Conservation (phyloP, 305 asterid genomes). For the Withania somnifera region DNA sequence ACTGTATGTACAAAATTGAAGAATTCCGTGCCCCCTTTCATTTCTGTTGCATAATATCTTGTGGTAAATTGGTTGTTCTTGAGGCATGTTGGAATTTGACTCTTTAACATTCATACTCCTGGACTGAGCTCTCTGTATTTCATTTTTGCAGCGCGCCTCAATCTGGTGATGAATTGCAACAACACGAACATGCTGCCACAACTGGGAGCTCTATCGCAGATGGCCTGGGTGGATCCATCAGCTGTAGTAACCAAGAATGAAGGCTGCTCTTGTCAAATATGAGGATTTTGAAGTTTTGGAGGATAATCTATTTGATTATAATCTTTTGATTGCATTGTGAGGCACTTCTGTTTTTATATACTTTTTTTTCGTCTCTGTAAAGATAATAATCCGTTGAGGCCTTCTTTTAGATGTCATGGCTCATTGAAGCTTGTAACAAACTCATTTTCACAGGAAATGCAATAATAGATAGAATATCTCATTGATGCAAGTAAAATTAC, state of each 20-base stretch:
- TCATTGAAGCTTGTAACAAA: not conserved
- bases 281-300: not conserved
- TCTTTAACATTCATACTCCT: not conserved
- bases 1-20: not conserved
- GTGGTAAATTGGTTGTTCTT: not conserved
- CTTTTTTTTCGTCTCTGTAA: not conserved
- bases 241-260: not conserved
- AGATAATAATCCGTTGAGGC: not conserved
- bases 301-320: not conserved
- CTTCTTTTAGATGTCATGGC: not conserved
- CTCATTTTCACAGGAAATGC: not conserved
- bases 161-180: conserved; percentile 1
- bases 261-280: not conserved
- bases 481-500: not conserved
- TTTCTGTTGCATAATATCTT: not conserved
- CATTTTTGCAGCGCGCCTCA: not conserved
- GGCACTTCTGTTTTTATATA: not conserved
- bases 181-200: not conserved
- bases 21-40: not conserved
- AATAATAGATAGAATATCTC: not conserved
- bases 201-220: not conserved
- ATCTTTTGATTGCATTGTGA: not conserved
- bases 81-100: not conserved
- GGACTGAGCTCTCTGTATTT: not conserved
- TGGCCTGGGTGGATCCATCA: not conserved